Evolutionary conservation across 2,329 filamentous ascomycete species (phyloP).

Genomic region (Daldinia sp.): DNA sequence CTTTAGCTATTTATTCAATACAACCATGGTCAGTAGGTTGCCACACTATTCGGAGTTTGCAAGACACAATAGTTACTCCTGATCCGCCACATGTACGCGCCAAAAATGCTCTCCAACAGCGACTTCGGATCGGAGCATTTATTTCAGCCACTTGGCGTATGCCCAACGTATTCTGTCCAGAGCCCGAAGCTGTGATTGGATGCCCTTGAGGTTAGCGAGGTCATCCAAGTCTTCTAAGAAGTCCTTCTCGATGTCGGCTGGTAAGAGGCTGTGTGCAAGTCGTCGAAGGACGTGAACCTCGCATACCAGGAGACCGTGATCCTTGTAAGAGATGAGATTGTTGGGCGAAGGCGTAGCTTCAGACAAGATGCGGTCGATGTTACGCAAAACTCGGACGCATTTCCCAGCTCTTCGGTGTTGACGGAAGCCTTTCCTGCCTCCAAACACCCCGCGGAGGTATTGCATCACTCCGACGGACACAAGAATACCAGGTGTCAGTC

Average conservation of each 20-base stretch:
- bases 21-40: neutral
- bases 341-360: slow-evolving; percentile 76
- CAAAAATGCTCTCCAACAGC: slow-evolving; percentile 6
- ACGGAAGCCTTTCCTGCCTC: slow-evolving; percentile 75
- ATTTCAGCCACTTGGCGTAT: slow-evolving; percentile 79
- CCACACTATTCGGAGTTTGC: slow-evolving; percentile 11
- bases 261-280: slow-evolving; percentile 75
- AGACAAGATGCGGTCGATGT: slow-evolving; percentile 84
- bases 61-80: slow-evolving; percentile 20
- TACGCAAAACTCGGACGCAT: slow-evolving; percentile 82
- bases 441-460: slow-evolving; percentile 78
- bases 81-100: slow-evolving; percentile 5
- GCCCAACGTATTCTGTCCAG: slow-evolving; percentile 90
- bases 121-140: slow-evolving; percentile 5
- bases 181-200: slow-evolving; percentile 81
- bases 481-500: slow-evolving; percentile 91
- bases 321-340: slow-evolving; percentile 86
- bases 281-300: slow-evolving; percentile 87
- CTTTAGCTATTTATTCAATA: slow-evolving; percentile 11
- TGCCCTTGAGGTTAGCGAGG: slow-evolving; percentile 83
- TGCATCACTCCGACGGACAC: slow-evolving; percentile 80
- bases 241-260: slow-evolving; percentile 80
- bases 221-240: slow-evolving; percentile 91
- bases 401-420: slow-evolving; percentile 75
- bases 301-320: slow-evolving; percentile 89